phyloP scores from a whole-genome alignment of 2,329 filamentous ascomycete species.

The Talaromyces islandicus region DNA sequence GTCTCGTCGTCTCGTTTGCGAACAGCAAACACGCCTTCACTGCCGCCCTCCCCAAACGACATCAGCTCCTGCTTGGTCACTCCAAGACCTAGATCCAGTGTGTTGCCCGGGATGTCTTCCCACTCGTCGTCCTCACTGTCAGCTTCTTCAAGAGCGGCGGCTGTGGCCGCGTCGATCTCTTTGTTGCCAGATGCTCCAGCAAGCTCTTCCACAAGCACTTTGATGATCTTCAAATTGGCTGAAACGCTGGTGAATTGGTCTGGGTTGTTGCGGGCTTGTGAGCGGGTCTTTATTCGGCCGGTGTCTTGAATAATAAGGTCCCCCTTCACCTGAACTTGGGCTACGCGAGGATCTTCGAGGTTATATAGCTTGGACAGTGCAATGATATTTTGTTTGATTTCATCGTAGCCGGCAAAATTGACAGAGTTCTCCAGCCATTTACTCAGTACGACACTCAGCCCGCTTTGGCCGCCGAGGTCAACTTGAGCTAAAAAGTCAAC shows the following conservation, averaged over 20 bases:
- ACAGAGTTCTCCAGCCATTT: constrained; percentile 98
- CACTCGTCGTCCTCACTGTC: constrained; percentile 69
- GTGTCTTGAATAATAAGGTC: constrained; percentile 77
- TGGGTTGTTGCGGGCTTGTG: constrained; percentile 79
- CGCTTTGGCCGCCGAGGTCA: constrained; percentile 67
- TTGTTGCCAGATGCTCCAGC: constrained; percentile 65
- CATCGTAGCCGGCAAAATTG: constrained; percentile 96
- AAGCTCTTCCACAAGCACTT: constrained; percentile 90
- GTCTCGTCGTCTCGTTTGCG: constrained; percentile 85
- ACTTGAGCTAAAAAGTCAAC: constrained; percentile 86
- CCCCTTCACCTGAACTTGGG: constrained; percentile 79
- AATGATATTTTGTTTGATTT: constrained; percentile 93
- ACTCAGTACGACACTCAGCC: constrained; percentile 79
- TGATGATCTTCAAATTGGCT: constrained; percentile 89
- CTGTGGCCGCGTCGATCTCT: constrained; percentile 47
- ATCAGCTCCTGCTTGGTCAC: constrained; percentile 71
- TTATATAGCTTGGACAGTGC: constrained; percentile 87
- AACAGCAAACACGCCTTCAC: constrained; percentile 41
- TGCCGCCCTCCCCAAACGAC: constrained; percentile 57
- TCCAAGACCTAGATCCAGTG: constrained; percentile 68
- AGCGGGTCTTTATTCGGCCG: constrained; percentile 87
- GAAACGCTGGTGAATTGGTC: constrained; percentile 84
- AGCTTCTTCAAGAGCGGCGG: constrained; percentile 55
- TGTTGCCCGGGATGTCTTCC: constrained; percentile 78
- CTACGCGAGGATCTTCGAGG: constrained; percentile 73